phyloP scores from a whole-genome alignment of 345 rosid species.

The Raphanus raphanistrum region DNA sequence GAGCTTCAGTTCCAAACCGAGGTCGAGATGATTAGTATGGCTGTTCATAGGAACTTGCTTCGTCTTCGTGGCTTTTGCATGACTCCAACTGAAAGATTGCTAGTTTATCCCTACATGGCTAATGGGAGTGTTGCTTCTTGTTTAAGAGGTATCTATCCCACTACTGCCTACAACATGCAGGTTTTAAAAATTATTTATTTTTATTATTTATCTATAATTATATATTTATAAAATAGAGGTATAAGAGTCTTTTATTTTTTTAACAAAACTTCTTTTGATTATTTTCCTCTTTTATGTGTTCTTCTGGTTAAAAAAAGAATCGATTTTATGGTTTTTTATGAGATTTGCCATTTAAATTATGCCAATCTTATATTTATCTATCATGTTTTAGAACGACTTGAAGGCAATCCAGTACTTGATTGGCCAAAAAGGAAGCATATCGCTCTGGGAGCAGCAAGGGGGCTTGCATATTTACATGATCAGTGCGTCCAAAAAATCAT shows the following conservation, averaged over 20 bases:
- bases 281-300: too few species aligned
- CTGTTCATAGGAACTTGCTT: background rate
- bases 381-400: background rate
- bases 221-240: too few species aligned
- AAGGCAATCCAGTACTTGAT: constrained; percentile 1
- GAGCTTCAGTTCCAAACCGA: background rate
- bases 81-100: constrained; percentile 8
- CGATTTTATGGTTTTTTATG: too few species aligned
- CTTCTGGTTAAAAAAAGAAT: too few species aligned
- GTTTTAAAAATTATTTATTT: background rate
- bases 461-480: background rate
- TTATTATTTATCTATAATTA: too few species aligned
- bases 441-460: background rate
- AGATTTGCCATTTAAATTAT: background rate
- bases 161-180: background rate
- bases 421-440: background rate
- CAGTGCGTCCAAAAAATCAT: background rate
- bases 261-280: too few species aligned
- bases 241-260: too few species aligned
- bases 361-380: background rate
- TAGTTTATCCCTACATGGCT: background rate
- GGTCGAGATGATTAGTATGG: background rate
- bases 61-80: constrained; percentile 3
- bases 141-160: background rate
- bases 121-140: constrained; percentile 4